Evolutionary conservation across 2,329 filamentous ascomycete species (phyloP).

Genomic region (Aspergillus latus): DNA sequence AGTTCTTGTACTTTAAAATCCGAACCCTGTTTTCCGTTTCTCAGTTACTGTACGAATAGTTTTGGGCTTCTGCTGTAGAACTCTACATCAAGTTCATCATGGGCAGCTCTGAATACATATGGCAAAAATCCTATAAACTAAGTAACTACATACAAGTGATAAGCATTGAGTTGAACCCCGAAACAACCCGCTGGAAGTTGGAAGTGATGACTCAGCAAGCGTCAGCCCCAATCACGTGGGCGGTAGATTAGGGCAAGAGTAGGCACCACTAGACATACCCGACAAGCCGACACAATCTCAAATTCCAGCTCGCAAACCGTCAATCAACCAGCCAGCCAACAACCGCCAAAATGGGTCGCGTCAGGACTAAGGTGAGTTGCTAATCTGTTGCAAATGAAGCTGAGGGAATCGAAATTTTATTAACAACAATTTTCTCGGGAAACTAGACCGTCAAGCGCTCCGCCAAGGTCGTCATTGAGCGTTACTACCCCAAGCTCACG

Average conservation of each 20-base stretch:
- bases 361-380: constrained; percentile 46
- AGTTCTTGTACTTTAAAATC: neutral
- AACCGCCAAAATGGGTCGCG: constrained; percentile 52
- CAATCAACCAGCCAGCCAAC: constrained; percentile 27
- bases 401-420: neutral
- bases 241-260: constrained; percentile 12
- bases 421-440: neutral
- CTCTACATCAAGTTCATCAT: constrained; percentile 21
- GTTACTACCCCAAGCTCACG: constrained; percentile 95
- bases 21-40: neutral
- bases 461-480: constrained; percentile 99
- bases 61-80: constrained; percentile 30
- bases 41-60: constrained; percentile 37
- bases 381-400: neutral
- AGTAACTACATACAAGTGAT: too few species aligned
- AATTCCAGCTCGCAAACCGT: constrained; percentile 23
- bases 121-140: neutral
- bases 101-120: constrained; percentile 29
- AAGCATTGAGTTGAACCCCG: too few species aligned
- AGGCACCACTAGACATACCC: constrained; percentile 8
- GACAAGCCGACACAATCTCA: constrained; percentile 22
- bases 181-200: too few species aligned
- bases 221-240: constrained; percentile 5
- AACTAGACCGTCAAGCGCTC: constrained; percentile 70
- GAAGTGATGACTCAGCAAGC: neutral